Evolutionary conservation across 169 alveolate species (phyloP), one percentile per base, ranked within the genome.

Genomic region (Condylostoma magnum): DNA sequence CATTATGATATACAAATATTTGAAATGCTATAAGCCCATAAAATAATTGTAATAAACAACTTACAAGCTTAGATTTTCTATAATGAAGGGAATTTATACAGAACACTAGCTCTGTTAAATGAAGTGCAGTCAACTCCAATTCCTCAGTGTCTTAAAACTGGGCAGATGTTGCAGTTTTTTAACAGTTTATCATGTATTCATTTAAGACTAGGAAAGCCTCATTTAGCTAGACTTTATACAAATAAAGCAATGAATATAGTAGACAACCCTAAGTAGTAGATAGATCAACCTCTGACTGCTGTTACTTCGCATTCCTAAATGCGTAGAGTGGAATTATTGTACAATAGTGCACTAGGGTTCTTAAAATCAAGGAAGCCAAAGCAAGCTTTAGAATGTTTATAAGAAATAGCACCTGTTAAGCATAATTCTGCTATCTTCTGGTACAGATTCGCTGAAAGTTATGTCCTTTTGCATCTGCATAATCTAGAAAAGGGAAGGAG

Each of bases 121-220:
- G 28, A 41, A 41, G 71, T 63, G 8, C 75, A 66, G 3, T 48
- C 75, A 1, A 46, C 75, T 47, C 48, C 65, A n/a, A n/a, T 8
- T 6, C 75, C 75, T 0, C 10, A 48, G 18, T 20, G 28, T n/a
- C 36, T 22, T n/a, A 66, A 30, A 66, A 31, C 48, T 0, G 15
- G 51, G 1, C 58, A 46, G 22, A 57, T 63, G 6, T 46, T 66
- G 43, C 48, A 20, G 25, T 63, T 46, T 47, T 66, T 46, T 31
- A 66, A 66, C 63, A 66, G 47, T 31, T 30, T 66, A 6, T 57
- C 53, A 22, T 66, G 75, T 47, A 28, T 66, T 22, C 75, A 66
- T 47, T 25, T 66, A 28, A 15, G 63, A 1, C 18, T 66, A n/a
- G 75, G 63, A n/a, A 43, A 47, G 41, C 48, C 63, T 6, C 25